phyloP scores from a whole-genome alignment of 768 basidiomycete genomes.

The Gloeophyllum trabeum region DNA sequence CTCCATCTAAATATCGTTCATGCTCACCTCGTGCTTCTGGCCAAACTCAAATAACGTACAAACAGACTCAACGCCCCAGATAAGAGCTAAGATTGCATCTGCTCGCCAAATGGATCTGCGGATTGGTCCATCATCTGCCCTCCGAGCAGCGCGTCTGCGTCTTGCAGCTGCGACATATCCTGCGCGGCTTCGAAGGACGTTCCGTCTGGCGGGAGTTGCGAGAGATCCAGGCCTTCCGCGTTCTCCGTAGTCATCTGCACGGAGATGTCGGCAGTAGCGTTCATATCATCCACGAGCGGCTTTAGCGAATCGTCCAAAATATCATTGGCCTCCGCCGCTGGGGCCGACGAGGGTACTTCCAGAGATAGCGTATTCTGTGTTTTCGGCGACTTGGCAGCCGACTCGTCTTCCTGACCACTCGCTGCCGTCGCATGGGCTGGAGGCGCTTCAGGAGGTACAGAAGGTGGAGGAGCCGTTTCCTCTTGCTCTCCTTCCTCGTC shows the following conservation, averaged over 20 bases:
- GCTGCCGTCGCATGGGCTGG: constrained; percentile 24
- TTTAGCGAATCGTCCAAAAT: constrained; percentile 46
- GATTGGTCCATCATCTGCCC: constrained; percentile 48
- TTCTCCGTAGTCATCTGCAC: constrained; percentile 8
- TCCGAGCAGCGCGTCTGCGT: constrained; percentile 41
- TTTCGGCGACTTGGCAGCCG: constrained; percentile 50
- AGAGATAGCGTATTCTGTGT: constrained; percentile 49
- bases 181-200: constrained; percentile 39
- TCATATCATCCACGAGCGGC: constrained; percentile 18
- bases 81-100: not conserved
- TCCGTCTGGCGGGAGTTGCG: constrained; percentile 54
- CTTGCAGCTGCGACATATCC: constrained; percentile 47
- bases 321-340: constrained; percentile 26
- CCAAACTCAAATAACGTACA: too few species aligned
- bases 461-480: constrained; percentile 23
- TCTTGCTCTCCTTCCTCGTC: constrained; percentile 71
- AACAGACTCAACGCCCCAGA: too few species aligned
- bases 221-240: constrained; percentile 41
- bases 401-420: constrained; percentile 29
- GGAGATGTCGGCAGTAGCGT: not conserved
- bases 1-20: too few species aligned
- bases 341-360: constrained; percentile 30
- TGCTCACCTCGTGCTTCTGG: too few species aligned
- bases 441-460: constrained; percentile 21
- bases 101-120: constrained; percentile 45